Evolutionary conservation across 257 asterid species (phyloP), one percentile per base, ranked within the genome.

Genomic region (Capsicum chinense): DNA sequence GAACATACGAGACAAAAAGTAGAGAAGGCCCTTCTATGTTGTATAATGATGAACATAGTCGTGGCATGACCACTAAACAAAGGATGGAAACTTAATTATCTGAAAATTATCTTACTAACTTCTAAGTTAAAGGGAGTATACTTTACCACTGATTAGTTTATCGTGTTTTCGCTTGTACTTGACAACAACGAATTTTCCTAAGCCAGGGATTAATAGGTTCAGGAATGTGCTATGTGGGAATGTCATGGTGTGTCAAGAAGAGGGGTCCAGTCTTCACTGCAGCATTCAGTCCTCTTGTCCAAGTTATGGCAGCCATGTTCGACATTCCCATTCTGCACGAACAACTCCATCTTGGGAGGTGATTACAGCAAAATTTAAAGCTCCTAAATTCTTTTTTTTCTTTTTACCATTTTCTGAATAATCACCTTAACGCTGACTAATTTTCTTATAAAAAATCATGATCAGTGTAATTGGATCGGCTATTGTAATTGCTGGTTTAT

Each of bases 191-290:
- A 71, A 56, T 84, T 71, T 71, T 73, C 6, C 60, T 12, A 50
- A 48, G 47, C 82, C 92, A 94, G 98, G 98, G 98, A 58, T 87
- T 92, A 87, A 83, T 95, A 58, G 97, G 94, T 56, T 93, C 98
- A 12, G 97, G 98, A 48, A 73, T 95, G 84, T 95, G 97, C 89
- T 91, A 83, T 52, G 97, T 92, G 87, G 97, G 98, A 74, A 90
- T 93, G 97, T 86, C 98, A n/a, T 93, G 98, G 98, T 95, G 98
- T 80, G 95, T 95, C n/a, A 92, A 93, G 93, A 92, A 91, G 90
- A 87, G 92, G 26, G 97, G 98, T 33, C 93, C 96, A 0, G 95
- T 95, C 44, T 92, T 93, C 86, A 92, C 96, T 0, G 97, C 97
- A 57, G 95, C 98, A 2, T 95, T 95, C 87, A 92, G 97, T 84